These are phyloP conservation scores for Neurospora sp. DNA, from an alignment of 495 filamentous ascomycete species.

Conservation along the genomic window DNA sequence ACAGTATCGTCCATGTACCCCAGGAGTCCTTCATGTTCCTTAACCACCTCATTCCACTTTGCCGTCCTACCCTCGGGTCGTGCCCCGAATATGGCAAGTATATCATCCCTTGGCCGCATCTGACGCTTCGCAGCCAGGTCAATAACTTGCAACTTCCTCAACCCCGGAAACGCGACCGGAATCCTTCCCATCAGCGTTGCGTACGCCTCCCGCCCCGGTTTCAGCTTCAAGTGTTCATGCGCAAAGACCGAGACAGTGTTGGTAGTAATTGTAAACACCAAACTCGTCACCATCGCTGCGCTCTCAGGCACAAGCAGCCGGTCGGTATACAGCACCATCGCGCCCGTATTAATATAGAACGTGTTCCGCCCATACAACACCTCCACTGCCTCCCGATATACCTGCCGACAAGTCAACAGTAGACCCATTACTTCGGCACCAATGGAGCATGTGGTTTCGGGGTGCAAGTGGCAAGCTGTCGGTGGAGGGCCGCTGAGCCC, in stretches of 20 bases:
- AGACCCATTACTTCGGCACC: conserved; percentile 1
- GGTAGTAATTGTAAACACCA: not conserved
- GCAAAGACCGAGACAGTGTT: conserved; percentile 6
- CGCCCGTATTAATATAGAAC: conserved; percentile 8
- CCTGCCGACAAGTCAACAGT: conserved; percentile 6
- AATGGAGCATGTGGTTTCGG: conserved; percentile 1
- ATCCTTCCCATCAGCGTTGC: not conserved
- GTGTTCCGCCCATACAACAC: conserved; percentile 14
- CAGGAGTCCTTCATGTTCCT: not conserved
- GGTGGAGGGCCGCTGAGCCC: conserved; percentile 3
- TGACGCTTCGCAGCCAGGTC: not conserved
- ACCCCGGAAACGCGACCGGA: conserved; percentile 3
- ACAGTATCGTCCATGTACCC: conserved; percentile 1
- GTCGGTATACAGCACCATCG: not conserved
- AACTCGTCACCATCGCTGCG: not conserved
- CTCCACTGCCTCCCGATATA: conserved; percentile 11
- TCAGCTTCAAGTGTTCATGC: conserved; percentile 2
- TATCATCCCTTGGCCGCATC: not conserved
- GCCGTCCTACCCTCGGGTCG: not conserved
- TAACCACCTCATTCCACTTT: not conserved
- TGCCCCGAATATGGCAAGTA: not conserved
- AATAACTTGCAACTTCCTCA: conserved; percentile 1
- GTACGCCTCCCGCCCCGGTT: conserved; percentile 4
- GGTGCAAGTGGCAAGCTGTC: conserved; percentile 3
- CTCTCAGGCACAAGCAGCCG: not conserved